Evolutionary conservation across 2,329 filamentous ascomycete genomes (phyloP).

Genomic region (Thelonectria rubi): DNA sequence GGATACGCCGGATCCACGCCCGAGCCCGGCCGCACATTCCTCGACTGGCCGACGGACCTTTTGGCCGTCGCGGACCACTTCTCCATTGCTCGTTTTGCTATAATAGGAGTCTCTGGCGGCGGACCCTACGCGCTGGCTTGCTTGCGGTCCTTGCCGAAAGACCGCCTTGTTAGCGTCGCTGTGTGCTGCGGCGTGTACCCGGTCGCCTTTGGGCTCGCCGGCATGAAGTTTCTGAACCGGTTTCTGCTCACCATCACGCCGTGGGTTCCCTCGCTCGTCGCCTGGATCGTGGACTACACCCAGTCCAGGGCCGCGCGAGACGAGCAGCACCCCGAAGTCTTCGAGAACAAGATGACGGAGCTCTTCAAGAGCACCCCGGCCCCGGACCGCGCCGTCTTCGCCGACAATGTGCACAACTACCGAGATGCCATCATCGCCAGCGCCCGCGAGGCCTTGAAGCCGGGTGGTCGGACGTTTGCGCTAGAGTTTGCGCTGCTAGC

Average conservation of each 20-base stretch:
- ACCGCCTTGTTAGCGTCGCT: constrained; percentile 16
- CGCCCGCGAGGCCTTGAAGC: constrained; percentile 21
- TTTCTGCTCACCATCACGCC: constrained; percentile 24
- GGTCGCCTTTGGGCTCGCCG: constrained; percentile 17
- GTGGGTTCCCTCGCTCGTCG: constrained; percentile 19
- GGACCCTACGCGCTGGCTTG: constrained; percentile 45
- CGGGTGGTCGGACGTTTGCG: constrained; percentile 16
- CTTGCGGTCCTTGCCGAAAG: constrained; percentile 24
- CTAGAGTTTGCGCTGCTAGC: constrained; percentile 25
- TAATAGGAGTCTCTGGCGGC: constrained; percentile 44
- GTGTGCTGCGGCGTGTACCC: constrained; percentile 33
- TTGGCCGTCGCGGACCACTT: constrained; percentile 39
- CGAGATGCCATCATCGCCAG: constrained; percentile 6
- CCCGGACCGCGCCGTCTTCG: neutral
- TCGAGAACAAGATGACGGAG: constrained; percentile 3
- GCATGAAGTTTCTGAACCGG: constrained; percentile 27
- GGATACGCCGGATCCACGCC: constrained; percentile 6
- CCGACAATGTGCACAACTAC: constrained; percentile 6
- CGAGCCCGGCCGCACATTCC: neutral
- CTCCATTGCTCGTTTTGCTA: constrained; percentile 35
- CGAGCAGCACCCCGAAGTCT: constrained; percentile 11
- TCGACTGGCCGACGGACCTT: constrained; percentile 11
- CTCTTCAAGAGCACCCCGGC: constrained; percentile 13
- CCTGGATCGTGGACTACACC: constrained; percentile 9
- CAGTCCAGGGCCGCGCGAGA: neutral